Conservation (phyloP, 1,139 yeast genomes). For the Candida pseudoviswanathii region DNA sequence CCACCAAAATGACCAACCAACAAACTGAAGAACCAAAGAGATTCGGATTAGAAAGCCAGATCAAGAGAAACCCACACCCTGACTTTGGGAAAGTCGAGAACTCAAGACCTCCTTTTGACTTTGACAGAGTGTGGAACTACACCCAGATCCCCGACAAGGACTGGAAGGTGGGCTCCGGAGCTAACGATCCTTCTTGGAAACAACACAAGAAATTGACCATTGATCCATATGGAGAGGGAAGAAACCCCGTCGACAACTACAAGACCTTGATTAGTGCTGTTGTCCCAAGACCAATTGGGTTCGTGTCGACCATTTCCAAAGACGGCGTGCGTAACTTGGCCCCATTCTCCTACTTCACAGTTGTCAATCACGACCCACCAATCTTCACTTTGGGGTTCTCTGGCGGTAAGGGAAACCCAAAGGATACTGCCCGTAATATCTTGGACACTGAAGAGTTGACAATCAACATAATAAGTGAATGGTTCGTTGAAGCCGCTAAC, state of each 20-base stretch:
- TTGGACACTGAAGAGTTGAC: conserved; percentile 56
- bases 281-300: conserved; percentile 63
- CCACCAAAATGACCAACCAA: conserved; percentile 7
- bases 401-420: conserved; percentile 37
- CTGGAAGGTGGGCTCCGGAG: conserved; percentile 56
- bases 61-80: conserved; percentile 24
- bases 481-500: conserved; percentile 68
- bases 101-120: conserved; percentile 27
- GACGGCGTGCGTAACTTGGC: conserved; percentile 54
- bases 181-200: conserved; percentile 46
- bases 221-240: conserved; percentile 50
- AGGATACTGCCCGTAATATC: conserved; percentile 54
- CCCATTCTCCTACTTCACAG: conserved; percentile 58
- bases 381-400: conserved; percentile 54
- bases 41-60: conserved; percentile 19
- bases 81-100: conserved; percentile 29
- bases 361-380: conserved; percentile 60
- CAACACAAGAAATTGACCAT: conserved; percentile 45
- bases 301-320: conserved; percentile 47
- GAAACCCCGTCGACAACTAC: conserved; percentile 50
- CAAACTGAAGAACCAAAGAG: conserved; percentile 13
- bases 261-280: conserved; percentile 51
- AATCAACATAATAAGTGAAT: conserved; percentile 62
- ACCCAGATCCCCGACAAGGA: conserved; percentile 28
- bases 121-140: conserved; percentile 18